Evolutionary conservation across 2,329 filamentous ascomycete species (phyloP).

Genomic region (Xylaria sp.): DNA sequence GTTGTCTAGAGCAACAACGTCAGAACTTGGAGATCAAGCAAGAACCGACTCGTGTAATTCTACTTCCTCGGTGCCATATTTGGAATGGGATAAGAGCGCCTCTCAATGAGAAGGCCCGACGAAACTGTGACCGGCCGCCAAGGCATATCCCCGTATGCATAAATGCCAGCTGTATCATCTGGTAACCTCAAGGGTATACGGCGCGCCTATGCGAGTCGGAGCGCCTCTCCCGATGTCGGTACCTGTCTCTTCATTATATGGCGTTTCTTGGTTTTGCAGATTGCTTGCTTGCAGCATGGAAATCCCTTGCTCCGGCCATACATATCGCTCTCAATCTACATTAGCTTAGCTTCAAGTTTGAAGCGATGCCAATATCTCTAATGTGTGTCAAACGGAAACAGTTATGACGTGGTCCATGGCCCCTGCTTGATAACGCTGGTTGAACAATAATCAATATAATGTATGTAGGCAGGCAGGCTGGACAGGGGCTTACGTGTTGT

Average conservation of each 20-base stretch:
- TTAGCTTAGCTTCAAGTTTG: slow-evolving; percentile 7
- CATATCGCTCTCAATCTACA: slow-evolving; percentile 1
- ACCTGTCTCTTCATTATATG: slow-evolving; percentile 18
- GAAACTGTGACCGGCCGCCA: slow-evolving; percentile 15
- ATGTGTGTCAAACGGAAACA: background rate
- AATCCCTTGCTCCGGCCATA: slow-evolving; percentile 9
- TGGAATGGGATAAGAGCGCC: background rate
- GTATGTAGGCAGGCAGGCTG: background rate
- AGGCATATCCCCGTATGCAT: slow-evolving; percentile 23
- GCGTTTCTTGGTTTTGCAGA: slow-evolving; percentile 4
- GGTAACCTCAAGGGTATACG: slow-evolving; percentile 12
- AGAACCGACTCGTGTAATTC: slow-evolving; percentile 15
- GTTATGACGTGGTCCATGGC: slow-evolving; percentile 8
- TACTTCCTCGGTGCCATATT: slow-evolving; percentile 1
- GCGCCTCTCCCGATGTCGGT: slow-evolving; percentile 38
- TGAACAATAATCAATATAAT: slow-evolving; percentile 3
- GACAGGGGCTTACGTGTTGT: slow-evolving; percentile 1
- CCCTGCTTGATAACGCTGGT: slow-evolving; percentile 6
- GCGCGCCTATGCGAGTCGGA: slow-evolving; percentile 22
- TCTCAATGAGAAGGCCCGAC: background rate
- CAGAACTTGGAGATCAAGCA: slow-evolving; percentile 12
- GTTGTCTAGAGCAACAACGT: slow-evolving; percentile 21
- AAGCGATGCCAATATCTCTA: background rate
- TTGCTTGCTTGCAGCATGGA: slow-evolving; percentile 7
- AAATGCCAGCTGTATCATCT: slow-evolving; percentile 9